phyloP scores from a whole-genome alignment of 129 eudicot species.

The Centella asiatica region DNA sequence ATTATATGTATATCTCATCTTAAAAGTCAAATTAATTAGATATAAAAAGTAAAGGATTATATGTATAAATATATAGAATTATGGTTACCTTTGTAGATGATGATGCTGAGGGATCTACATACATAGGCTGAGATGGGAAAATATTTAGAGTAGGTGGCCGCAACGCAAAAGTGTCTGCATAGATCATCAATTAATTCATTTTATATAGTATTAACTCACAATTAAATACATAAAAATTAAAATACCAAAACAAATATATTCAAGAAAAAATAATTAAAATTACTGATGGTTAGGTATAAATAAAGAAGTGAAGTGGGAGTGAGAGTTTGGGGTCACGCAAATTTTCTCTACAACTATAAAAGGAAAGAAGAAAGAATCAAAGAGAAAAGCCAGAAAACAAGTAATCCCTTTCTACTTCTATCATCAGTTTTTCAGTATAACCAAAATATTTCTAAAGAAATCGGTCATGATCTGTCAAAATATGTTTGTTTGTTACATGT shows the following conservation, averaged over 20 bases:
- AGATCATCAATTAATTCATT: conserved; percentile 5
- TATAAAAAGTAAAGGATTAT: no score
- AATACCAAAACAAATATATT: no score
- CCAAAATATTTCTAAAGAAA: conserved; percentile 1
- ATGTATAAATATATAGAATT: no score
- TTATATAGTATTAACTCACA: no score
- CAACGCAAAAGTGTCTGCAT: conserved; percentile 53
- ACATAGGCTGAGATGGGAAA: conserved; percentile 98
- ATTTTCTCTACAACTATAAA: conserved; percentile 18
- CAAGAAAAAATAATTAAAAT: no score
- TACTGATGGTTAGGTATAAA: not conserved
- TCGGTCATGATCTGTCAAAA: no score
- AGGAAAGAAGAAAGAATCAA: conserved; percentile 17
- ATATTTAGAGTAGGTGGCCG: conserved; percentile 89
- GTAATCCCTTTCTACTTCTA: not conserved
- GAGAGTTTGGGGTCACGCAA: conserved; percentile 14
- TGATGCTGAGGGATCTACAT: conserved; percentile 57
- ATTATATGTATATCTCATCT: no score
- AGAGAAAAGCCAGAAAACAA: conserved; percentile 15
- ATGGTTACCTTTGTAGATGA: conserved; percentile 50
- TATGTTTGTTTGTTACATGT: conserved; percentile 21
- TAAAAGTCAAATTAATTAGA: no score
- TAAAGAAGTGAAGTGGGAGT: no score
- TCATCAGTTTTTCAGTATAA: no score
- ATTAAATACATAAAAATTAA: no score